Base-by-base conservation (phyloP, 768 basidiomycete species). In the Hydnomerulius pinastri region DNA sequence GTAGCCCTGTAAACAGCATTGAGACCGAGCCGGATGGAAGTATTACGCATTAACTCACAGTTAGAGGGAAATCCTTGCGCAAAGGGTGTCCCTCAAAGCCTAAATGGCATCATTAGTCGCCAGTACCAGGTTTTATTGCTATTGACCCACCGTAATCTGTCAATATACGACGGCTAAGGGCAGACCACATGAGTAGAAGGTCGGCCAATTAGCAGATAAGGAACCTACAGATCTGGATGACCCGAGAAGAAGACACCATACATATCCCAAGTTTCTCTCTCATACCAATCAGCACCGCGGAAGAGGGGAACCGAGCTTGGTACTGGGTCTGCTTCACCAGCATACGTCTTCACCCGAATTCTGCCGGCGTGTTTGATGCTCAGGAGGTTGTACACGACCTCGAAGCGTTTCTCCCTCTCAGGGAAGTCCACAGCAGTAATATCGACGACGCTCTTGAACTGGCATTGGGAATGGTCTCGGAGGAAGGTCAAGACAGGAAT, bases 251-350 rank as follows among this genome's bases (percentile, higher is more conserved):
- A 97, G 40, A 99, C 89, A 38, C 97, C 97, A 65, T 77, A 99
- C 71, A 99, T 79, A 73, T 99, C 97, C 95, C 96, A 99, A 24
- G 90, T 86, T 71, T 99, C 97, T 51, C 97, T 80, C 72, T 99
- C 97, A 68, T 97, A 98, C 97, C 97, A 99, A 64, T 99, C 92
- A 6, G 97, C 96, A 52, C 96, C 93, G 43, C 83, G 79, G 76
- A 89, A 99, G 21, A 98, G 52, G 11, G 82, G 79, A 3, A 82
- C 76, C 23, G 79, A 83, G 60, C 89, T 94, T 1, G 96, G 97
- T 2, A 98, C 90, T 29, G 89, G 82, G 60, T 94, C 88, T 10
- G 87, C 86, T 72, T 99, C 97, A 53, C 89, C 88, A 51, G 93
- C 92, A 65, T 95, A 98, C 0, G 97, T 98, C 80, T 99, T 99